Evolutionary conservation across 352 stramenopile species (phyloP).

Genomic region (Phytophthora macrochlamydospora): DNA sequence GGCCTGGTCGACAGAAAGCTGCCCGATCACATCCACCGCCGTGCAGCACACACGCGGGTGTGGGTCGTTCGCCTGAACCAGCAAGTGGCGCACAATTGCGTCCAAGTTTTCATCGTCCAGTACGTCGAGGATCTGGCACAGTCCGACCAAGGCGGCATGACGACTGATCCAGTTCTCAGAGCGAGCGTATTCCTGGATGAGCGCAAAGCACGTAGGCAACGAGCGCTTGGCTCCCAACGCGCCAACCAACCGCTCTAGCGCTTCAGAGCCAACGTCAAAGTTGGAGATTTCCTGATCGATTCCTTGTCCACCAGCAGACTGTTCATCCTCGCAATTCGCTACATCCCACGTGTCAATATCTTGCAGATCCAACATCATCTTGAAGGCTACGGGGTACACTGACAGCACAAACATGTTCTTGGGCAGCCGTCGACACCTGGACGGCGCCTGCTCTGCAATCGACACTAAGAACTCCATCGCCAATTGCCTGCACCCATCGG

Average conservation of each 20-base stretch:
- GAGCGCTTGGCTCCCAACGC: slow-evolving; percentile 74
- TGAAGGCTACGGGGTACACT: slow-evolving; percentile 82
- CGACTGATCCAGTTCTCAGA: slow-evolving; percentile 74
- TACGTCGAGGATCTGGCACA: slow-evolving; percentile 86
- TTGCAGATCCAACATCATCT: slow-evolving; percentile 86
- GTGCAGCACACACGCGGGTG: slow-evolving; percentile 85
- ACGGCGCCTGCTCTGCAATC: slow-evolving; percentile 71
- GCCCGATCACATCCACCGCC: slow-evolving; percentile 83
- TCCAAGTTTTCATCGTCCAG: slow-evolving; percentile 68
- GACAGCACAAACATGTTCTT: slow-evolving; percentile 79
- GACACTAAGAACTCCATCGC: slow-evolving; percentile 88
- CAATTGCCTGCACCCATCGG: slow-evolving; percentile 75
- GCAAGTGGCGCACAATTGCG: slow-evolving; percentile 68
- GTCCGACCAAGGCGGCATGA: slow-evolving; percentile 75
- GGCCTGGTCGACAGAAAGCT: slow-evolving; percentile 79
- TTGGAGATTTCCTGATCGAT: slow-evolving; percentile 83
- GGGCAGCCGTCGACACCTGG: slow-evolving; percentile 61
- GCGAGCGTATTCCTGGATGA: slow-evolving; percentile 79
- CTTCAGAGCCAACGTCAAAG: slow-evolving; percentile 86
- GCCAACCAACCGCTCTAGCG: slow-evolving; percentile 69
- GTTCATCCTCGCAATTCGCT: slow-evolving; percentile 67
- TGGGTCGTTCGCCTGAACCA: slow-evolving; percentile 66
- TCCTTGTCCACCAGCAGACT: slow-evolving; percentile 41
- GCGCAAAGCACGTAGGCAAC: slow-evolving; percentile 72
- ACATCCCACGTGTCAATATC: slow-evolving; percentile 78